Percentiles rank a stretch among this genome's conserved stretches.
phyloP scores from a whole-genome alignment of 2,329 filamentous ascomycete genomes.

The Colletotrichum liriopes region DNA sequence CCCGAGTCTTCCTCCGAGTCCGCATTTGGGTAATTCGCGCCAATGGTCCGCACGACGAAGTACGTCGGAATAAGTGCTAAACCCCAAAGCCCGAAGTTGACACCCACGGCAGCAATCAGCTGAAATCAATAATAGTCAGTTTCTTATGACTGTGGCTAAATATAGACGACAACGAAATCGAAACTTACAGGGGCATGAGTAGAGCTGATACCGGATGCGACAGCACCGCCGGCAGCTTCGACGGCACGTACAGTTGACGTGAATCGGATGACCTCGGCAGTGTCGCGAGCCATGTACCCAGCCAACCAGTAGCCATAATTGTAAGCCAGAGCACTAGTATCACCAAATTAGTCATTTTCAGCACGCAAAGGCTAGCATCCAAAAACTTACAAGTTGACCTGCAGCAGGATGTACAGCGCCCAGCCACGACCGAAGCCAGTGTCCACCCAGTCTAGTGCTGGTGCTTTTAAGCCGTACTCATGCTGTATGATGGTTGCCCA shows the following conservation, averaged over 20 bases:
- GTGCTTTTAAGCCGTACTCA: conserved; percentile 37
- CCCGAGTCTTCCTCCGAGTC: background rate
- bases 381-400: conserved; percentile 34
- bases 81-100: conserved; percentile 44
- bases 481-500: conserved; percentile 47
- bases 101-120: conserved; percentile 38
- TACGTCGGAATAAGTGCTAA: conserved; percentile 41
- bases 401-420: conserved; percentile 46
- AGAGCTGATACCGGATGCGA: conserved; percentile 41
- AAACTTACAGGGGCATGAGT: conserved; percentile 31
- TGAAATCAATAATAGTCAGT: background rate
- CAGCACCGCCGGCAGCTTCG: conserved; percentile 33
- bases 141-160: background rate
- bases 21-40: background rate
- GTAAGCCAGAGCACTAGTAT: conserved; percentile 16
- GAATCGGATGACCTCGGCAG: conserved; percentile 30
- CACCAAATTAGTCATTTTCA: background rate
- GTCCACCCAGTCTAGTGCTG: conserved; percentile 43
- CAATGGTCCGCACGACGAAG: conserved; percentile 35
- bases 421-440: conserved; percentile 46
- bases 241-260: conserved; percentile 36
- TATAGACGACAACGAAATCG: background rate
- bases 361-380: too few species aligned
- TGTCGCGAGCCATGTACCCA: conserved; percentile 29
- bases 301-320: conserved; percentile 38